These are phyloP conservation scores for Aspergillus sp. DNA, from an alignment of 2,329 filamentous ascomycete genomes.

Conservation along the genomic window DNA sequence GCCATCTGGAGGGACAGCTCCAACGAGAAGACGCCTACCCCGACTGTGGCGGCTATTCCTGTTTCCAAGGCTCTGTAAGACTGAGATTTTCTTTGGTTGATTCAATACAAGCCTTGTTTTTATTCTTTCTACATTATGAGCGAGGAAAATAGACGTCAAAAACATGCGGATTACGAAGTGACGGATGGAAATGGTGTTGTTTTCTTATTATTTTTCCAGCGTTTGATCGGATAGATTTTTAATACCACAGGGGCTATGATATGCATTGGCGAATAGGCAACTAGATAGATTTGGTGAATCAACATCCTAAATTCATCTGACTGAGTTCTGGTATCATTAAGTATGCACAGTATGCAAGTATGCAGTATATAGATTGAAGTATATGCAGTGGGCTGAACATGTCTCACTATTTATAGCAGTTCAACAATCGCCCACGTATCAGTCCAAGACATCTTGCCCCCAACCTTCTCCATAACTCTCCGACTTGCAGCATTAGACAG, in stretches of 20 bases:
- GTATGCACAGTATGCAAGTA: too few species aligned
- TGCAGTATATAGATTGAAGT: not conserved
- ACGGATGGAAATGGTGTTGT: not conserved
- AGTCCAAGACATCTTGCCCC: slow-evolving; percentile 29
- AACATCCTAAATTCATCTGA: not conserved
- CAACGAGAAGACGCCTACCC: slow-evolving; percentile 7
- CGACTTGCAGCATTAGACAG: slow-evolving; percentile 31
- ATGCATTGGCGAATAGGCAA: not conserved
- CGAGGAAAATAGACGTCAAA: not conserved
- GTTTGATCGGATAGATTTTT: not conserved
- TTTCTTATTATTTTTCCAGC: not conserved
- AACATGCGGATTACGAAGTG: not conserved
- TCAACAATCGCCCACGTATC: slow-evolving; percentile 36
- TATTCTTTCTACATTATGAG: not conserved
- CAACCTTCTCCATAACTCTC: slow-evolving; percentile 42
- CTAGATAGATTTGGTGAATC: not conserved
- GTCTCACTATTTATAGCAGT: slow-evolving; percentile 10
- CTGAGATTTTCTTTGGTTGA: too few species aligned
- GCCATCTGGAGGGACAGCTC: slow-evolving; percentile 20
- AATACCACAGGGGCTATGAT: not conserved
- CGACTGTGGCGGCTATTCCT: slow-evolving; percentile 1
- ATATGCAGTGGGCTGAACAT: not conserved
- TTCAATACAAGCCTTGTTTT: not conserved
- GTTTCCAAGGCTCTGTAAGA: too few species aligned
- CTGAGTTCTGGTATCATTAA: too few species aligned